A percentile compares a stretch with the other conserved stretches of the same genome.
phyloP scores from a whole-genome alignment of 257 asterid genomes.

The Osmanthus fragrans region DNA sequence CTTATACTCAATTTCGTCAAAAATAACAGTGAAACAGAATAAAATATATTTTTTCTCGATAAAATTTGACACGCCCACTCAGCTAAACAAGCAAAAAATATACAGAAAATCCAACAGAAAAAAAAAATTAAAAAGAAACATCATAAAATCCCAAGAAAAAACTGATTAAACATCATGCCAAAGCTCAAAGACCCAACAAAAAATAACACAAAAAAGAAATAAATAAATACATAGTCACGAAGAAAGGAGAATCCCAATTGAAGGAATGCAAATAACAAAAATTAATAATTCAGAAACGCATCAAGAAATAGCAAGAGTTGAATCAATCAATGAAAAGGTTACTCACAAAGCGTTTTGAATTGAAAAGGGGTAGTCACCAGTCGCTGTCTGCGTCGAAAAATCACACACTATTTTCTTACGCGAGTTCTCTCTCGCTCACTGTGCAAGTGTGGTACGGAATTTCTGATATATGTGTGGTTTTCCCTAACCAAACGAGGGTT shows the following conservation, averaged over 20 bases:
- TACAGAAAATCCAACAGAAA: neutral
- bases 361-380: constrained; percentile 7
- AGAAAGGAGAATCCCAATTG: neutral
- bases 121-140: neutral
- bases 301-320: constrained; percentile 12
- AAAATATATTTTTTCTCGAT: neutral
- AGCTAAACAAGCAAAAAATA: constrained; percentile 11
- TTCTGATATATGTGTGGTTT: constrained; percentile 22
- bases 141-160: neutral
- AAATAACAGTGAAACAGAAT: constrained; percentile 5
- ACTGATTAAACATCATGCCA: neutral
- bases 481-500: constrained; percentile 25
- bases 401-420: constrained; percentile 16
- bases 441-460: constrained; percentile 8
- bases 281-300: constrained; percentile 6
- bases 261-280: neutral
- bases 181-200: constrained; percentile 3
- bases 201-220: neutral
- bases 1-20: neutral
- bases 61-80: constrained; percentile 14
- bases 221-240: neutral
- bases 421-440: constrained; percentile 17
- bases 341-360: constrained; percentile 35
- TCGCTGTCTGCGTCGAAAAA: constrained; percentile 13
- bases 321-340: constrained; percentile 20